Evolutionary conservation across 2,329 filamentous ascomycete genomes (phyloP).

Genomic region (Ophiostoma australiae): DNA sequence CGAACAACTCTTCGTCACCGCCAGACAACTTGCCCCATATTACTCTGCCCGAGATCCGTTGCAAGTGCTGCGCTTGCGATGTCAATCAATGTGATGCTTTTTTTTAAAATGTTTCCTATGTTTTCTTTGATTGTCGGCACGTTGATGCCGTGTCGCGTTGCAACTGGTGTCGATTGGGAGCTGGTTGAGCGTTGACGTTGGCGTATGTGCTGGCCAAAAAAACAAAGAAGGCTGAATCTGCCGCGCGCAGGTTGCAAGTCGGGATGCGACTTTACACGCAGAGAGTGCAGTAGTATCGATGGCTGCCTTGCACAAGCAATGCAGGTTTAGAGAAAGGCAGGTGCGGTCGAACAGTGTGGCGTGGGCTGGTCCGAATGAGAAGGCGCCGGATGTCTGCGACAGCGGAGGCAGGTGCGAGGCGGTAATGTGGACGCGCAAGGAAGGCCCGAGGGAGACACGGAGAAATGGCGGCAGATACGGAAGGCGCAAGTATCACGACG

Average conservation of each 20-base stretch:
- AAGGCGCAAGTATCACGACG: slow-evolving; percentile 8
- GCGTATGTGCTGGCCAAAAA: not conserved
- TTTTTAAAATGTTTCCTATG: not conserved
- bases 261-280: not conserved
- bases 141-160: not conserved
- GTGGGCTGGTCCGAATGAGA: not conserved
- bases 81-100: not conserved
- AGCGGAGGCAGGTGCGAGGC: slow-evolving; percentile 5
- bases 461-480: not conserved
- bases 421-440: not conserved
- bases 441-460: slow-evolving; percentile 4
- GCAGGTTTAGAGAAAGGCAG: not conserved
- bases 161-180: not conserved
- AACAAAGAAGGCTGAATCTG: not conserved
- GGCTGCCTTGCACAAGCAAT: not conserved
- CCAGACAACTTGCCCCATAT: slow-evolving; percentile 7
- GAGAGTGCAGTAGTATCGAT: not conserved
- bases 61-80: not conserved
- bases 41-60: not conserved
- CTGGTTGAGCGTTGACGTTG: not conserved
- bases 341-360: slow-evolving; percentile 2
- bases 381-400: slow-evolving; percentile 4
- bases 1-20: slow-evolving; percentile 21
- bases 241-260: not conserved
- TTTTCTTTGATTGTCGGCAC: not conserved